Evolutionary conservation across 208 protist species (phyloP).

Genomic region (Leishmania arabica): DNA sequence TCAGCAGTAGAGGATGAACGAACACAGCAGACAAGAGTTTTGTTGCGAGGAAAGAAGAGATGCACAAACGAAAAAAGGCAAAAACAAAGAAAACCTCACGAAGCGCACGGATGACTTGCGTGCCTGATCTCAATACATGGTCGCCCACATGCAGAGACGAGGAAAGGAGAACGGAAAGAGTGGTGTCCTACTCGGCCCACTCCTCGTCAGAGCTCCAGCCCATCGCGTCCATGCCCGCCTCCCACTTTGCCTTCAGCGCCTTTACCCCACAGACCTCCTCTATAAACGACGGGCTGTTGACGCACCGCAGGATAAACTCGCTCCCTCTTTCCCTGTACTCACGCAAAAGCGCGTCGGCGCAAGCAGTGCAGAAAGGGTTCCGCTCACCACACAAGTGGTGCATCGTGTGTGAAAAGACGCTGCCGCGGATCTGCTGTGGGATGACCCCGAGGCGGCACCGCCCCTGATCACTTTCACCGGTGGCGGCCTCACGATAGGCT

Average conservation of each 20-base stretch:
- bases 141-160: background rate
- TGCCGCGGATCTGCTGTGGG: conserved; percentile 92
- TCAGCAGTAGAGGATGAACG: background rate
- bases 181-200: background rate
- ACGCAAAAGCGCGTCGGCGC: conserved; percentile 77
- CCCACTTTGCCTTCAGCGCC: conserved; percentile 63
- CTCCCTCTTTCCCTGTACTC: conserved; percentile 74
- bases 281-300: conserved; percentile 88
- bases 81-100: background rate
- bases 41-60: background rate
- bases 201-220: conserved; percentile 37
- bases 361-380: conserved; percentile 95
- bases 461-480: conserved; percentile 18
- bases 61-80: background rate
- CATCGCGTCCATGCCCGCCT: conserved; percentile 27
- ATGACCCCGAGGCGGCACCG: conserved; percentile 65
- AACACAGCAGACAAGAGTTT: background rate
- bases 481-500: conserved; percentile 39
- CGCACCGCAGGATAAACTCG: conserved; percentile 90
- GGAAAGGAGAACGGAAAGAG: background rate
- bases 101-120: background rate
- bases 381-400: conserved; percentile 65
- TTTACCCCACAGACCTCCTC: conserved; percentile 79
- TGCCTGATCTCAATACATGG: background rate
- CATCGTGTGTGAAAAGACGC: conserved; percentile 74